Evolutionary conservation across 495 filamentous ascomycete species (phyloP), one percentile per base, ranked within the genome.

Genomic region (Pseudoneurospora amorphoporcata): DNA sequence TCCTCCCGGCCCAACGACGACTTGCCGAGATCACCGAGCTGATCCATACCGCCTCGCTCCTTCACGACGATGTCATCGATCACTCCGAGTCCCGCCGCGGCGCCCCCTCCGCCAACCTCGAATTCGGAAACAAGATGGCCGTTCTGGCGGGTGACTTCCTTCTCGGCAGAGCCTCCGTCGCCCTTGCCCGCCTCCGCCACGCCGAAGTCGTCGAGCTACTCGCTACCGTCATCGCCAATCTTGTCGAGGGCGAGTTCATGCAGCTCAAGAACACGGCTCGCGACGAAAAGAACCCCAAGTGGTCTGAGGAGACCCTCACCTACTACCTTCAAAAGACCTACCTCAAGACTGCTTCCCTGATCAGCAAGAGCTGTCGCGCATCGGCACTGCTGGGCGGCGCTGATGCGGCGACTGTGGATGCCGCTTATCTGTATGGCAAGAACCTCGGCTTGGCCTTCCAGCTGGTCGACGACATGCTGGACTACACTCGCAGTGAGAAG

Each of bases 301-400:
- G 92, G 86, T 93, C 91, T 2, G 91, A 96, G 71, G 92, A 97
- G 38, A 92, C 93, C 2, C 85, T 99, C 71, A 85, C 90, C 9
- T 98, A 98, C 81, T 99, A 99, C 79, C 85, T 99, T n/a, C 93
- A 98, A 79, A 99, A 99, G 86, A 98, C 95, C 43, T 99, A 99
- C 79, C 87, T 99, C 73, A 99, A 99, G 85, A 94, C 93, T 5
- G 95, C 95, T 23, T 94, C 92, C 76, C 84, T 99, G 76, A 98
- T 99, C 77, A 95, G 92, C 78, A 99, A 99, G 81, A 94, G 91
- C 12, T 98, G 95, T 81, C 89, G 95, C 58, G 94, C 95, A 1
- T 87, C 95, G 3, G 95, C 95, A 6, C 82, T 99, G 37, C 87
- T 99, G 16, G 94, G 96, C 32, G 87, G 91, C 35, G 87, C 89